These are phyloP conservation scores for Stylosanthes scabra DNA, from an alignment of 331 rosid genomes.

Conservation along the genomic window DNA sequence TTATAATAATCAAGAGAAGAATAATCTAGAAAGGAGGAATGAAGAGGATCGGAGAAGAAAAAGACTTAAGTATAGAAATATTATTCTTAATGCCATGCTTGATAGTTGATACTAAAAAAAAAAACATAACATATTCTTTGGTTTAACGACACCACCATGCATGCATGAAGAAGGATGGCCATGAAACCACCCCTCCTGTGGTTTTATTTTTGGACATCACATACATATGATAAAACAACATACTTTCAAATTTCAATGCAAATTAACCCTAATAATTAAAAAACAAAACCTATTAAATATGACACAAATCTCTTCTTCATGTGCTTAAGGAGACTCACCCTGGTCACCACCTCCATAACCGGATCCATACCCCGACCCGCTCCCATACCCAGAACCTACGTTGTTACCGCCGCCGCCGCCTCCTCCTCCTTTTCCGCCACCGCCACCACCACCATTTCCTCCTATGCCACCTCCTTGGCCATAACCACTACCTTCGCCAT, in stretches of 20 bases:
- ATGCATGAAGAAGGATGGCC: constrained; percentile 37
- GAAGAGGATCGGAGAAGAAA: neutral
- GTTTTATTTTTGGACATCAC: constrained; percentile 47
- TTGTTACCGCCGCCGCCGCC: constrained; percentile 44
- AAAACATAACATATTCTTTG: neutral
- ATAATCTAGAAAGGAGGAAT: neutral
- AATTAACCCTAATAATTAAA: neutral
- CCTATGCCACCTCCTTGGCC: constrained; percentile 43
- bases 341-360: constrained; percentile 48
- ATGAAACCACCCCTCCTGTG: constrained; percentile 26
- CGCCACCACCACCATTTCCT: constrained; percentile 45
- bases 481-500: constrained; percentile 43
- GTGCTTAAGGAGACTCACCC: constrained; percentile 23
- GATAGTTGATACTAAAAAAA: neutral
- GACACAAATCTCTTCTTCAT: neutral
- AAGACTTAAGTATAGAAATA: neutral
- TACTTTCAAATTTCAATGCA: neutral
- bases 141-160: no score
- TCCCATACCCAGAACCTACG: constrained; percentile 50
- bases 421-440: constrained; percentile 39
- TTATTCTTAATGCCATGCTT: constrained; percentile 20
- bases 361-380: constrained; percentile 59
- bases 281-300: neutral
- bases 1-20: neutral
- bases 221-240: neutral